Base-by-base conservation (phyloP, 148 eudicot genomes). In the Rhododendron ferrugineum region DNA sequence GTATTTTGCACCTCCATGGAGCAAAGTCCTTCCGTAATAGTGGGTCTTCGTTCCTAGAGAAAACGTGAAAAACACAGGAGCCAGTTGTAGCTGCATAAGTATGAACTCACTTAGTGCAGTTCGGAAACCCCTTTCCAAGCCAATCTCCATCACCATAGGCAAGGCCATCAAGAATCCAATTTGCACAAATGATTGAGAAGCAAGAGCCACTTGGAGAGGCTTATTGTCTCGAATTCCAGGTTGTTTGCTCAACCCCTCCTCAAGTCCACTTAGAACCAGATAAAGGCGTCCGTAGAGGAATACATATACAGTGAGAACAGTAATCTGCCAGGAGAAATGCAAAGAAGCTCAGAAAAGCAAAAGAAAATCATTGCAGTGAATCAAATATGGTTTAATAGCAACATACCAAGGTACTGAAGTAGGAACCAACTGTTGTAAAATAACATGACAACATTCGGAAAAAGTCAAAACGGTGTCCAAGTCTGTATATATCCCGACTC, bases 141-240 rank as follows among this genome's bases (percentile, higher is more conserved):
- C 99, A 83, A 95, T 95, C 87, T 97, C 99, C 99, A 97, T 97
- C 89, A 97, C 88, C 99, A 97, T 97, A 84, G 99, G 99, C 86
- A 97, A 92, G 72, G 98, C 99, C 99, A 97, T 97, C 86, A 97
- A 85, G 87, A 97, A 91, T 47, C 99, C 99, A 87, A 95, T 94
- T 85, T 97, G 99, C 85, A 97, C 98, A 89, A 97, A 93, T 49
- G 99, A 97, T 83, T 97, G 99, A 74, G 99, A 97, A 75, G 98
- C 99, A 85, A 97, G 93, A 86, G 98, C 99, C 84, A 93, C 94
- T 92, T 94, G 96, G 83, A 97, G 94, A 76, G 99, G 88, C 84
- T 90, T 91, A 78, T 92, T 94, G 42, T 94, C 89, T 68, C 92
- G 87, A 85, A 94, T 90, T 49, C 90, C 89, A 44, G 88, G 89